phyloP scores from a whole-genome alignment of 352 stramenopile genomes.

The Globisporangium perplexum region DNA sequence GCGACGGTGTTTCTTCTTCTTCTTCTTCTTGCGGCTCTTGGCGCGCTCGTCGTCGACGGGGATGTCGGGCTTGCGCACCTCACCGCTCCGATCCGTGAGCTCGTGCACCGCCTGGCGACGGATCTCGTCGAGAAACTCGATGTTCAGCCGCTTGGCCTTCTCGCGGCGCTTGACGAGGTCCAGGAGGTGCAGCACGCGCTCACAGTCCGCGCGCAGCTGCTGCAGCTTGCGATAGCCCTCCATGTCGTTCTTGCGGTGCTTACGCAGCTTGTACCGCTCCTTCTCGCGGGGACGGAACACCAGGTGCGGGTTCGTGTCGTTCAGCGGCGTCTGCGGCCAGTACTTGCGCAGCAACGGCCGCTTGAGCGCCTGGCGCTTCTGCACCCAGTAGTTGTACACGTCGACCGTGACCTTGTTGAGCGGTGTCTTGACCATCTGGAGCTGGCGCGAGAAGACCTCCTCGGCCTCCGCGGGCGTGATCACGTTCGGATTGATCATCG shows the following conservation, averaged over 20 bases:
- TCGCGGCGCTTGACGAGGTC: slow-evolving; percentile 86
- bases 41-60: slow-evolving; percentile 47
- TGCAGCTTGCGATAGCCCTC: slow-evolving; percentile 94
- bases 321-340: slow-evolving; percentile 94
- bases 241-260: slow-evolving; percentile 96
- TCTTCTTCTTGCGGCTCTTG: slow-evolving; percentile 47
- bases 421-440: slow-evolving; percentile 62
- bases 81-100: slow-evolving; percentile 34
- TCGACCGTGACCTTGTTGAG: slow-evolving; percentile 71
- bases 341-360: slow-evolving; percentile 93
- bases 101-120: slow-evolving; percentile 60
- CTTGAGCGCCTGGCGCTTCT: slow-evolving; percentile 89
- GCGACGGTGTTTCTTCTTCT: slow-evolving; percentile 63
- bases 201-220: slow-evolving; percentile 92
- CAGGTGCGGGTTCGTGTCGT: slow-evolving; percentile 97
- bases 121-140: slow-evolving; percentile 81
- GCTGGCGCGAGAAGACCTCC: slow-evolving; percentile 61
- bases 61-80: slow-evolving; percentile 43
- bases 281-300: slow-evolving; percentile 98
- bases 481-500: slow-evolving; percentile 71
- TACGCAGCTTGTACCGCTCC: slow-evolving; percentile 95
- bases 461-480: slow-evolving; percentile 70
- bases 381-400: slow-evolving; percentile 95
- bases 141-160: slow-evolving; percentile 67
- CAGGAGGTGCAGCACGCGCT: slow-evolving; percentile 77